Conservation (phyloP, 345 rosid species). For the Boechera retrofracta region DNA sequence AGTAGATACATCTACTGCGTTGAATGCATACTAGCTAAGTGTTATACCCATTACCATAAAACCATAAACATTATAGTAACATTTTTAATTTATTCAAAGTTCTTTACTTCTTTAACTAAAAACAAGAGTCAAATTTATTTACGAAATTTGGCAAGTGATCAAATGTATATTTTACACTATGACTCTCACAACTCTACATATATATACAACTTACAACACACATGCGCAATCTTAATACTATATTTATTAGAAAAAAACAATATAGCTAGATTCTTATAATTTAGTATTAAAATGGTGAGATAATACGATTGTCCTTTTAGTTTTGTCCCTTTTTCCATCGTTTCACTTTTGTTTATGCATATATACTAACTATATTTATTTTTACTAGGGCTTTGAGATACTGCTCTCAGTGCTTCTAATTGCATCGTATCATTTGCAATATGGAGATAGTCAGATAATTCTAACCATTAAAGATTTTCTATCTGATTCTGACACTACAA, state of each 20-base stretch:
- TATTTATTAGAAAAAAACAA: not conserved
- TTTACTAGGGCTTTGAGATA: slow-evolving; percentile 21
- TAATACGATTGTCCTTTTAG: not conserved
- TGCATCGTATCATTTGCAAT: not conserved
- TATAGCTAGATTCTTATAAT: not conserved
- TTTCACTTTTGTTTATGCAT: not conserved
- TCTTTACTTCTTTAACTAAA: not conserved
- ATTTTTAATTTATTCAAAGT: not conserved
- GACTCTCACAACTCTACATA: not conserved
- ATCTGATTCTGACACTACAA: not conserved
- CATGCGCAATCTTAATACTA: not conserved
- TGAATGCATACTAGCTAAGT: slow-evolving; percentile 2
- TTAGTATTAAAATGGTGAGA: slow-evolving; percentile 28
- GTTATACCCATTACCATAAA: not conserved
- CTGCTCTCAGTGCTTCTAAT: slow-evolving; percentile 15
- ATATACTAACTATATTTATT: not conserved
- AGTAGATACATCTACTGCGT: not conserved
- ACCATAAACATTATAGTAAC: not conserved
- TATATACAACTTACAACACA: slow-evolving; percentile 12
- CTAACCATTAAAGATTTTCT: slow-evolving; percentile 23
- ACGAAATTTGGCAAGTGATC: not conserved
- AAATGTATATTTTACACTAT: not conserved
- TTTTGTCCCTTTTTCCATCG: not conserved
- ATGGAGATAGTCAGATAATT: slow-evolving; percentile 5
- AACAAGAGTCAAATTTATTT: not conserved